phyloP scores from a whole-genome alignment of 768 basidiomycete species.

The Trametes gibbosa region DNA sequence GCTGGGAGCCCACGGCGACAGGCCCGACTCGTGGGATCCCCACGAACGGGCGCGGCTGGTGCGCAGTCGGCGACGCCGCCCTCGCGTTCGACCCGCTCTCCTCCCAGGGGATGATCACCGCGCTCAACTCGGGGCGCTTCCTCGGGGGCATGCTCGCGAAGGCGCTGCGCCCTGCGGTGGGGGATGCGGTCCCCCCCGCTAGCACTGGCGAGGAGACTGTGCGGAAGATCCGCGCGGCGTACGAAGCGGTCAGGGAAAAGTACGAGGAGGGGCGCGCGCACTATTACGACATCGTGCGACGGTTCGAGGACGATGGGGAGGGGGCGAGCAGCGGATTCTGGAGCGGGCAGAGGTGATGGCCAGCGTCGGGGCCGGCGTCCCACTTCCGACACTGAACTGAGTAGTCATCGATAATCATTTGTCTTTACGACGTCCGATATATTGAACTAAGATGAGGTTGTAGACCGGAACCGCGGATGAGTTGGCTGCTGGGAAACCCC shows the following conservation, averaged over 20 bases:
- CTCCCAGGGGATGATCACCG: background rate
- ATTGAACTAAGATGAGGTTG: no score
- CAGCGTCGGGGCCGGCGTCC: no score
- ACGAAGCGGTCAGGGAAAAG: background rate
- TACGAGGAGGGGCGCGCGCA: background rate
- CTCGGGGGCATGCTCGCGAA: background rate
- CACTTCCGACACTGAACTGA: no score
- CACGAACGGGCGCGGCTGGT: background rate
- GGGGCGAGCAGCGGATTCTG: no score
- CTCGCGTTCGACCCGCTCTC: background rate
- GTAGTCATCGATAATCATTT: no score
- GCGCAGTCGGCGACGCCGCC: background rate
- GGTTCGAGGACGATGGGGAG: background rate
- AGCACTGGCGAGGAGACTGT: background rate
- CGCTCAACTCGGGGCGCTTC: background rate
- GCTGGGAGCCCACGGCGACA: background rate
- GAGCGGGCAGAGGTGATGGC: no score
- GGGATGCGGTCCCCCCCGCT: background rate
- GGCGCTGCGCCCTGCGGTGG: background rate
- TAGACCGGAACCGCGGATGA: no score
- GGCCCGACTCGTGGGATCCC: no score
- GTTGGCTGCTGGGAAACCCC: no score
- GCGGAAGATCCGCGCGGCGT: background rate
- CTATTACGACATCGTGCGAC: background rate
- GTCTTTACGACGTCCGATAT: no score